Evolutionary conservation across 2,329 filamentous ascomycete genomes (phyloP), one percentile per base, ranked within the genome.

Genomic region (Neofusicoccum cordaticola): DNA sequence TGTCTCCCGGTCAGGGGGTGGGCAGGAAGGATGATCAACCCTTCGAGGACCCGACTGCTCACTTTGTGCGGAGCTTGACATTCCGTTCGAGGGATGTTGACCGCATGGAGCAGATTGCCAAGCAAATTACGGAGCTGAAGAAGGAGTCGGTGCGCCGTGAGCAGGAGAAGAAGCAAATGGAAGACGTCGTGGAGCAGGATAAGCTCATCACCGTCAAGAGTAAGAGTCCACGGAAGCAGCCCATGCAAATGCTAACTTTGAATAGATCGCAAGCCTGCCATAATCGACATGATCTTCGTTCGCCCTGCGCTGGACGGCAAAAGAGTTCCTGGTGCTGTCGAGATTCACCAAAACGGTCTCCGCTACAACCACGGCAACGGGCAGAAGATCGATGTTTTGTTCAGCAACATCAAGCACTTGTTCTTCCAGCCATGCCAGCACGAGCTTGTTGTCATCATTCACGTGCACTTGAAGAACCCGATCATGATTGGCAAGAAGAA

Each of bases 401-500:
- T 99, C 83, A 96, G 92, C 81, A 99, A 99, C 80, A 92, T 99
- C 76, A 96, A 96, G 78, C 95, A 99, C 75, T 84, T 99, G 2
- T 99, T 99, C 84, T 99, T 99, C 84, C 95, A 99, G 78, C 95
- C 96, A 34, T 98, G 93, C 73, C 90, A 93, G 71, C 92, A 97
- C 73, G 95, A 99, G 77, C 82, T 99, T 72, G 96, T 99, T 69
- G 96, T 99, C 69, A 92, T 99, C 71, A 97, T 99, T 70, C 95
- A 99, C 77, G 91, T 99, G 64, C 95, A 99, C 77, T 86, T 99
- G 57, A 97, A 97, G 80, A 96, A 97, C 67, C 95, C 95, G 2
- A 98, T 99, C 75, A 93, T 99, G 78, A 91, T 99, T 68, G 95
- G 95, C 67, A 98, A 97, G 84, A 96, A 96, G 82, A 99, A 99